Base-by-base conservation (phyloP, 2,329 filamentous ascomycete species). In the Penicillium italicum region DNA sequence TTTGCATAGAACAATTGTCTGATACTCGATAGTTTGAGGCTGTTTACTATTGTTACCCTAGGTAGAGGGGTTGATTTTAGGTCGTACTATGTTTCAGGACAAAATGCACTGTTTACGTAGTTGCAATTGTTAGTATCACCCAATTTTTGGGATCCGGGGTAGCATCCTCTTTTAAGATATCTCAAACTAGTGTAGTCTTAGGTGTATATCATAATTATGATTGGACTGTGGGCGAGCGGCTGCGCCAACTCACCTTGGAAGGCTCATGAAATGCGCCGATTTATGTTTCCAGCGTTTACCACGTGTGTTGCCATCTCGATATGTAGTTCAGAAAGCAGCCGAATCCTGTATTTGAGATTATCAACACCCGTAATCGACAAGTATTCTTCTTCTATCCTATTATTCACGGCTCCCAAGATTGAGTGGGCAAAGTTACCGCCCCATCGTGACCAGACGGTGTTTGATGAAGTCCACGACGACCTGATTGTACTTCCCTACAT, bases 381-480 rank as follows among this genome's bases (percentile, higher is more conserved):
- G 16, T 10, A 36, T 36, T n/a, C 31, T 5, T 20, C 5, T 28
- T 43, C 16, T n/a, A 20, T n/a, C 30, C 11, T 36, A 20, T 24
- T 10, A 11, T 33, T 18, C 2, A 16, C 7, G 14, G 12, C 11
- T n/a, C 26, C 20, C 16, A 43, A 12, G 7, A 20, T 14, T 4
- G 4, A 24, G n/a, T 5, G 4, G 5, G 8, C 4, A 12, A 16
- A 2, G 38, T 24, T 28, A 36, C 7, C 3, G 9, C 10, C 2
- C 9, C 10, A 22, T 14, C 5, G 18, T 49, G 2, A 16, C 37
- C 14, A 62, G 26, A 20, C 60, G 53, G 1, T n/a, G 4, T 43
- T 59, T 54, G 26, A 61, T 59, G n/a, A 61, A 62, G 24, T 61
- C 54, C 12, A 62, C 58, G n/a, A 58, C 60, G 9, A 52, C 42